phyloP scores from a whole-genome alignment of 2,329 filamentous ascomycete genomes.

The Xylaria sp. region DNA sequence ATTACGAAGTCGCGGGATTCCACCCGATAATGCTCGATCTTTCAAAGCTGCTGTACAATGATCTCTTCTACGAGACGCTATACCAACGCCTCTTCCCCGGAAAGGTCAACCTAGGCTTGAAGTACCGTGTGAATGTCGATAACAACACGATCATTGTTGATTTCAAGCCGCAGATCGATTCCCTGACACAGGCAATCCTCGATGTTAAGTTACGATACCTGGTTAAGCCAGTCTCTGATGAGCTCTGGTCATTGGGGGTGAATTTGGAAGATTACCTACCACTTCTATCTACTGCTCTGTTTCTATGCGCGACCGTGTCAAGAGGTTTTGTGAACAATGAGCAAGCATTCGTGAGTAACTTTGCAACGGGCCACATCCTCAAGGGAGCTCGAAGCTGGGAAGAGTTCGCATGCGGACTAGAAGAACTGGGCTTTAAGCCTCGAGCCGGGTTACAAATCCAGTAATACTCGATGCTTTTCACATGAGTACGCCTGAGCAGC shows the following conservation, averaged over 20 bases:
- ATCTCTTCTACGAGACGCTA: conserved; percentile 29
- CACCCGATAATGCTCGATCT: conserved; percentile 38
- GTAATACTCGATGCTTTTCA: not conserved
- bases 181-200: conserved; percentile 31
- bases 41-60: conserved; percentile 30
- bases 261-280: conserved; percentile 20
- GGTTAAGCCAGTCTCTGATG: conserved; percentile 26
- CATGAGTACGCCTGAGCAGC: too few relatives aligned
- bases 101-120: not conserved
- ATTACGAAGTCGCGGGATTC: conserved; percentile 24
- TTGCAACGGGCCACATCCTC: conserved; percentile 17
- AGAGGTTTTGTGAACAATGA: not conserved
- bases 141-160: conserved; percentile 13
- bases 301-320: conserved; percentile 15
- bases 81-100: conserved; percentile 1
- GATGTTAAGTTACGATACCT: conserved; percentile 35
- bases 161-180: conserved; percentile 14
- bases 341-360: conserved; percentile 19
- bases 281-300: conserved; percentile 16
- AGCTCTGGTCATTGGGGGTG: conserved; percentile 1
- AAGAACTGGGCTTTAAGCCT: conserved; percentile 10
- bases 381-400: conserved; percentile 1
- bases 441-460: not conserved
- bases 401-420: not conserved
- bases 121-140: not conserved